Conservation (phyloP, 176 grass and related monocot species). For the Avena sativa region DNA sequence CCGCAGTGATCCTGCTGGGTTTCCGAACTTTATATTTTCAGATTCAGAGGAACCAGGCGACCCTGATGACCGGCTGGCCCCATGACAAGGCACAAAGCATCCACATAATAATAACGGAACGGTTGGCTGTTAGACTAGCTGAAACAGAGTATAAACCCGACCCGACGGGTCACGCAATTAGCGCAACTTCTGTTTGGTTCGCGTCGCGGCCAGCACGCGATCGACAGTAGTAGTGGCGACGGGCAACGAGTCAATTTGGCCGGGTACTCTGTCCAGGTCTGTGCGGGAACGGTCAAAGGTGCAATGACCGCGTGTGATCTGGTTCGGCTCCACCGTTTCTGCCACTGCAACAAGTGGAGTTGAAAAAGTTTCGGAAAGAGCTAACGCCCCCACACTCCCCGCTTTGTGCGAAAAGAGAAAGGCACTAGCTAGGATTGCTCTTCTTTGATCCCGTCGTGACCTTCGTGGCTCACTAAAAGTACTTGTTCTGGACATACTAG, state of each 20-base stretch:
- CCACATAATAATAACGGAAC: not conserved
- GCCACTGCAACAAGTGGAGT: not conserved
- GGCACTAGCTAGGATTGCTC: too few relatives aligned
- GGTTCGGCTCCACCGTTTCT: not conserved
- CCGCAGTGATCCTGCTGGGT: not conserved
- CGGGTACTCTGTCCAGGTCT: conserved; percentile 21
- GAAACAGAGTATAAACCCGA: not conserved
- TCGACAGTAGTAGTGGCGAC: not conserved
- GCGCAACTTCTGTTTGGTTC: not conserved
- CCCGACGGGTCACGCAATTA: conserved; percentile 18
- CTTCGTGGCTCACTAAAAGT: too few relatives aligned
- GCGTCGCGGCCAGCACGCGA: not conserved
- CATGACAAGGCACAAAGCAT: not conserved
- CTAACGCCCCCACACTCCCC: too few relatives aligned
- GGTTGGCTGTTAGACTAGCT: conserved; percentile 25
- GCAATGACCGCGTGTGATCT: not conserved
- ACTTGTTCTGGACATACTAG: too few relatives aligned
- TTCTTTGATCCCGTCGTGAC: too few relatives aligned
- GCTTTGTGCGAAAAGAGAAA: too few relatives aligned
- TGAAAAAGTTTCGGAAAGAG: too few relatives aligned
- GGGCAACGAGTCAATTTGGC: not conserved
- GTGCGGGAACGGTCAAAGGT: not conserved
- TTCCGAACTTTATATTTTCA: not conserved
- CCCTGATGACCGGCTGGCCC: not conserved
- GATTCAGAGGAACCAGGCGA: not conserved